A percentile compares a stretch with the other conserved stretches of the same genome.
These are phyloP conservation scores for Xanthoconium stramineum DNA, from an alignment of 768 basidiomycete genomes.

Conservation along the genomic window DNA sequence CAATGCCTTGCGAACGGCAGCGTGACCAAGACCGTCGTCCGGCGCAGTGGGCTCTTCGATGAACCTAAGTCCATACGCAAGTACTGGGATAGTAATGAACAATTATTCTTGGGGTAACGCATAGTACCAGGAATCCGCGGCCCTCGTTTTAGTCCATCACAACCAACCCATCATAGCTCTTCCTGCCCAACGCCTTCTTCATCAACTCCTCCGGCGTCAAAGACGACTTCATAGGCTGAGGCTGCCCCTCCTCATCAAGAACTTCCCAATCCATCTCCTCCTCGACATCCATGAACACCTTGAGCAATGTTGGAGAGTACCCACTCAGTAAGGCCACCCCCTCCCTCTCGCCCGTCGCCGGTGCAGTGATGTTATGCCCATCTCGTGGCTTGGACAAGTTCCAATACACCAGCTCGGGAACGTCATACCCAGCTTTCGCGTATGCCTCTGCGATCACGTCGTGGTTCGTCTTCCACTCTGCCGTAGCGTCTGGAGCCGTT, in stretches of 20 bases:
- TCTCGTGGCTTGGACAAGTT: conserved; percentile 38
- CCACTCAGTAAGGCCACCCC: conserved; percentile 72
- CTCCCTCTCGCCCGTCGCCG: conserved; percentile 48
- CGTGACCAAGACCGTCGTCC: too few relatives aligned
- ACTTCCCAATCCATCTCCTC: conserved; percentile 38
- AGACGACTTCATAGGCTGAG: conserved; percentile 24
- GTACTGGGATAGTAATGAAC: too few relatives aligned
- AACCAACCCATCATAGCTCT: conserved; percentile 49
- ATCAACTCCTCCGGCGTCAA: conserved; percentile 44
- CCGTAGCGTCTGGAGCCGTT: neutral
- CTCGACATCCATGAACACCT: conserved; percentile 63
- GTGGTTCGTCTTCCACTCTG: conserved; percentile 60
- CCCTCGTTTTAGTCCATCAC: conserved; percentile 10
- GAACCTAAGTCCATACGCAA: too few relatives aligned
- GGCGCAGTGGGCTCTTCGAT: too few relatives aligned
- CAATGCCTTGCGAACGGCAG: too few relatives aligned
- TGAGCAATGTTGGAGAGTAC: conserved; percentile 66
- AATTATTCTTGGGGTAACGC: too few relatives aligned
- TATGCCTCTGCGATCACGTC: conserved; percentile 55
- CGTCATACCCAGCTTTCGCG: conserved; percentile 58
- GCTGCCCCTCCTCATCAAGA: conserved; percentile 28
- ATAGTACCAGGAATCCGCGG: too few relatives aligned
- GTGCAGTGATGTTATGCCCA: conserved; percentile 33
- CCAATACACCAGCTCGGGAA: conserved; percentile 77
- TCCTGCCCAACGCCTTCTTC: conserved; percentile 45